Evolutionary conservation across 2,329 filamentous ascomycete species (phyloP), one percentile per base, ranked within the genome.

Genomic region (Scolecobasidium constrictum): DNA sequence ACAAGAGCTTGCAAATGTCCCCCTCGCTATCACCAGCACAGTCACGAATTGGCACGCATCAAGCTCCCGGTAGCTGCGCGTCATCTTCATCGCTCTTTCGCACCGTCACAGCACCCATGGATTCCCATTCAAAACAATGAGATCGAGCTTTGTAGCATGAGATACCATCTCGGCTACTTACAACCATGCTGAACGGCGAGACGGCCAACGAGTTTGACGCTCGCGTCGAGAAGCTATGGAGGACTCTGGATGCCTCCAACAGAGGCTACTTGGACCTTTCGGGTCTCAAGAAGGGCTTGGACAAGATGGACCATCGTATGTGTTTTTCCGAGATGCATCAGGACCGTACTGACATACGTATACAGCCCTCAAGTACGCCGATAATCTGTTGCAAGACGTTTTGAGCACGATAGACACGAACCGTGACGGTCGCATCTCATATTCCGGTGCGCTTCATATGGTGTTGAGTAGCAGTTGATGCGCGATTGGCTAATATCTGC

Each of bases 231-330:
- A 73, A 79, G 60, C 76, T 96, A 56, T 96, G 90, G 88, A 70
- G 68, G 58, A 80, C 77, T 55, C 75, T 98, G 51, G 87, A 94
- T 62, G 81, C 81, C 50, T 75, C 78, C 50, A 72, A 73, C 46
- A 79, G 81, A 53, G 86, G 86, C 46, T 80, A 86, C 60, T 72
- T 98, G 53, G 88, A 96, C 64, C 69, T 93, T 50, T 79, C 82
- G 60, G 87, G 79, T 22, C 68, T 98, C 52, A 83, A 88, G 65
- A 85, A 79, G 65, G 92, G 90, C 3, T 66, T 98, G 57, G 78
- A 72, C 60, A 84, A 80, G 63, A 86, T 96, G 56, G 88, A 96
- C 61, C 92, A 98, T 61, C 92, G 87, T 94, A 66, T 66, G 80
- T 60, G 34, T 33, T 35, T 31, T 34, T 47, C 31, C 39, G 46